phyloP scores from a whole-genome alignment of 768 basidiomycete genomes.

The Naganishia vaughanmartiniae region DNA sequence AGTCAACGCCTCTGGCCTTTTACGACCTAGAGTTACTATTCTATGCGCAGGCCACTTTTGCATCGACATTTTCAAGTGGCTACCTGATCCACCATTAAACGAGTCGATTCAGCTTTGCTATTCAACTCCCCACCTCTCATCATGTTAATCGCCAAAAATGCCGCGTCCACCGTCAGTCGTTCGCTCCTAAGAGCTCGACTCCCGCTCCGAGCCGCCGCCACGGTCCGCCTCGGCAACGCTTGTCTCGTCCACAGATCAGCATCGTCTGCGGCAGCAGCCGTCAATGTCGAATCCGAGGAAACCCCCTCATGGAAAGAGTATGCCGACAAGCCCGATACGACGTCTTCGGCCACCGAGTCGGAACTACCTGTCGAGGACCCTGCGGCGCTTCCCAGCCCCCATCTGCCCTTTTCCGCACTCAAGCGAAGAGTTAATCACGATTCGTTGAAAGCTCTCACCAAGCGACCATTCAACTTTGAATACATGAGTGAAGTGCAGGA shows the following conservation, averaged over 20 bases:
- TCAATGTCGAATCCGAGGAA: not conserved
- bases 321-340: not conserved
- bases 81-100: not conserved
- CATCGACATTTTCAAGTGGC: not conserved
- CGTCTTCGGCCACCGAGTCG: not conserved
- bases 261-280: conserved; percentile 1
- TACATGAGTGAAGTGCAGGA: conserved; percentile 80
- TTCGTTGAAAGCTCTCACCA: conserved; percentile 62
- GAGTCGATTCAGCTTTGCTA: not conserved
- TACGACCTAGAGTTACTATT: too few species aligned
- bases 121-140: not conserved
- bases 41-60: not conserved
- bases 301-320: conserved; percentile 19
- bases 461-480: conserved; percentile 64
- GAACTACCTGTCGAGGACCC: conserved; percentile 11
- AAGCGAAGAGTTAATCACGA: conserved; percentile 50
- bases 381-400: not conserved
- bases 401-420: conserved; percentile 33
- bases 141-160: conserved; percentile 13
- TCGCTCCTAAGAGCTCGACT: conserved; percentile 12
- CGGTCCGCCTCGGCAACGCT: not conserved
- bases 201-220: not conserved
- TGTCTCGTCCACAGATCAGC: not conserved
- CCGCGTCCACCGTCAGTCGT: conserved; percentile 10
- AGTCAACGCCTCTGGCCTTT: too few species aligned